Conservation (phyloP, 2,329 filamentous ascomycete species). For the Botrytis squamosa region DNA sequence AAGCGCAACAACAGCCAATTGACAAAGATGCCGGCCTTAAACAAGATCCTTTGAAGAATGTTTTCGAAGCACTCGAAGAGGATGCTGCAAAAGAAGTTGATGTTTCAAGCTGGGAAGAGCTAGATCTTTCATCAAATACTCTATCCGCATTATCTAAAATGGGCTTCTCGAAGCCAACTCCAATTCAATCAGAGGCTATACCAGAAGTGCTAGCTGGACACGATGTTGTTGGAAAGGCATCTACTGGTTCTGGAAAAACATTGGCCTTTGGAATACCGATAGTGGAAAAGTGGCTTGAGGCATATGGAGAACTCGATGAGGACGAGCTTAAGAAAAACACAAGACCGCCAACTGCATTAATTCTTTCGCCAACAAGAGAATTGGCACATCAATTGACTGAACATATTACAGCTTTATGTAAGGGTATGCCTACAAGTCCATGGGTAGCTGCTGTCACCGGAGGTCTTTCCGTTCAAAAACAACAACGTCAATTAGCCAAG, state of each 20-base stretch:
- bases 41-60: conserved; percentile 31
- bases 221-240: conserved; percentile 93
- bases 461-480: conserved; percentile 91
- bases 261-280: conserved; percentile 93
- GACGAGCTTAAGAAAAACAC: conserved; percentile 39
- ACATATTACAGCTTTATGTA: conserved; percentile 75
- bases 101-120: conserved; percentile 72
- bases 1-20: conserved; percentile 34
- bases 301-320: conserved; percentile 44
- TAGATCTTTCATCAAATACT: conserved; percentile 71
- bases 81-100: conserved; percentile 62
- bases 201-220: conserved; percentile 79
- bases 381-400: conserved; percentile 86
- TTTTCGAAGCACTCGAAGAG: conserved; percentile 48
- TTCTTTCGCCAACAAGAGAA: conserved; percentile 90
- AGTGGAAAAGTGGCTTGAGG: conserved; percentile 74
- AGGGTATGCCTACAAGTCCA: conserved; percentile 57
- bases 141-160: conserved; percentile 75
- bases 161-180: conserved; percentile 76
- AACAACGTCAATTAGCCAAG: conserved; percentile 77
- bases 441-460: conserved; percentile 89
- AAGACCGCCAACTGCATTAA: conserved; percentile 66
- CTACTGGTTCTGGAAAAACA: conserved; percentile 95
- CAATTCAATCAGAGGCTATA: conserved; percentile 77
- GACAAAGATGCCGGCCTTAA: conserved; percentile 28